Conservation (phyloP, 2,329 filamentous ascomycete species). For the Albifimbria verrucaria region DNA sequence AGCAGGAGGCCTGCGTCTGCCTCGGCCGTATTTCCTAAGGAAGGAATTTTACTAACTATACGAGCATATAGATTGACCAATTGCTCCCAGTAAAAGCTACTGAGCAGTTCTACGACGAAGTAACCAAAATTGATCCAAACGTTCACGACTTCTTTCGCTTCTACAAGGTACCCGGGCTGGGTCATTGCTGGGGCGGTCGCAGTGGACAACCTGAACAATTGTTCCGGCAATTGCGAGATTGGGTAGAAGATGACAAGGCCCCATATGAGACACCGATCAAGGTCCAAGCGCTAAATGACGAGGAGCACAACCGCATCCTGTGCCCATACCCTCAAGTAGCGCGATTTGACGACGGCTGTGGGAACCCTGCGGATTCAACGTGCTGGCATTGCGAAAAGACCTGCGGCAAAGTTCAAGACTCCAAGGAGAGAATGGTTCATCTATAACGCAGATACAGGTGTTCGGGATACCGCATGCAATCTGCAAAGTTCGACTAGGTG, state of each 20-base stretch:
- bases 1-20: too few species aligned
- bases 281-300: not conserved
- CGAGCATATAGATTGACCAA: conserved; percentile 4
- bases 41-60: too few species aligned
- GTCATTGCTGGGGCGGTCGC: conserved; percentile 6
- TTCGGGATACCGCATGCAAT: too few species aligned
- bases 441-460: too few species aligned
- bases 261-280: conserved; percentile 6
- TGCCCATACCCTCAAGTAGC: not conserved
- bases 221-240: conserved; percentile 8
- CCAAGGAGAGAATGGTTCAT: too few species aligned
- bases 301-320: not conserved
- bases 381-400: not conserved
- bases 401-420: too few species aligned
- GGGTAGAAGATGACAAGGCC: conserved; percentile 10
- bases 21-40: too few species aligned
- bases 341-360: not conserved
- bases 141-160: conserved; percentile 12
- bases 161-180: conserved; percentile 12
- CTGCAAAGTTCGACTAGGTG: too few species aligned
- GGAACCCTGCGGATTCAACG: not conserved
- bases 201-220: conserved; percentile 9
- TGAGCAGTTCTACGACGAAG: conserved; percentile 9
- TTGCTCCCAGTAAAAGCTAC: conserved; percentile 10
- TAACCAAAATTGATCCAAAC: not conserved